phyloP scores from a whole-genome alignment of 495 filamentous ascomycete genomes.

The Neurospora intermedia region DNA sequence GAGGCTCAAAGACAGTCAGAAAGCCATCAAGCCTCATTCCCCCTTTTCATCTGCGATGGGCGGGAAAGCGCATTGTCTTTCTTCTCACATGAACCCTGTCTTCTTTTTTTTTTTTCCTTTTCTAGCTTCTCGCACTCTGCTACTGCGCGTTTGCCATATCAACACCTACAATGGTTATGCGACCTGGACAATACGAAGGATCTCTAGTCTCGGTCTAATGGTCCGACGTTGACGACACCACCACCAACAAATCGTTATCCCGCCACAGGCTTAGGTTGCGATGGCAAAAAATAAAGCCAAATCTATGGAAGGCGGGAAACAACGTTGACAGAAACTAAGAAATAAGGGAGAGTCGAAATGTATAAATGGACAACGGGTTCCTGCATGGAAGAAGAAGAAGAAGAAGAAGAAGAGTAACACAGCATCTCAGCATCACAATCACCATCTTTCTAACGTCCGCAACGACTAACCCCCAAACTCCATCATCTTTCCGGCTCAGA shows the following conservation, averaged over 20 bases:
- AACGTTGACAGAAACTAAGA: not conserved
- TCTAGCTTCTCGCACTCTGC: not conserved
- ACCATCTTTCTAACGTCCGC: not conserved
- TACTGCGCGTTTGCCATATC: not conserved
- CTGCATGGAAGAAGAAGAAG: not conserved
- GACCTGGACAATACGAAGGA: not conserved
- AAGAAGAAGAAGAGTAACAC: not conserved
- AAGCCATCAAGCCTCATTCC: not conserved
- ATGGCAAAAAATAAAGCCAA: not conserved
- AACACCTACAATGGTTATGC: not conserved
- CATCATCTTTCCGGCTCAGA: not conserved
- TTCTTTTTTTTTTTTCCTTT: not conserved
- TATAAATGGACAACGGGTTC: not conserved
- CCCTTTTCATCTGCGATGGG: not conserved
- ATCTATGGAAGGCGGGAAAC: not conserved
- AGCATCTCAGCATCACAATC: not conserved
- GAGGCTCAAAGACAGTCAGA: not conserved
- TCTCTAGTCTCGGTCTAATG: not conserved
- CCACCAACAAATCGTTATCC: not conserved
- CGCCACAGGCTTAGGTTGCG: not conserved
- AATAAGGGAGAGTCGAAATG: not conserved
- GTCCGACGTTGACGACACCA: not conserved
- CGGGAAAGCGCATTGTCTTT: not conserved
- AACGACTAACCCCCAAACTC: not conserved
- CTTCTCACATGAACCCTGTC: not conserved